phyloP scores from a whole-genome alignment of 139 green algal genomes.

The Desmodesmus armatus region DNA sequence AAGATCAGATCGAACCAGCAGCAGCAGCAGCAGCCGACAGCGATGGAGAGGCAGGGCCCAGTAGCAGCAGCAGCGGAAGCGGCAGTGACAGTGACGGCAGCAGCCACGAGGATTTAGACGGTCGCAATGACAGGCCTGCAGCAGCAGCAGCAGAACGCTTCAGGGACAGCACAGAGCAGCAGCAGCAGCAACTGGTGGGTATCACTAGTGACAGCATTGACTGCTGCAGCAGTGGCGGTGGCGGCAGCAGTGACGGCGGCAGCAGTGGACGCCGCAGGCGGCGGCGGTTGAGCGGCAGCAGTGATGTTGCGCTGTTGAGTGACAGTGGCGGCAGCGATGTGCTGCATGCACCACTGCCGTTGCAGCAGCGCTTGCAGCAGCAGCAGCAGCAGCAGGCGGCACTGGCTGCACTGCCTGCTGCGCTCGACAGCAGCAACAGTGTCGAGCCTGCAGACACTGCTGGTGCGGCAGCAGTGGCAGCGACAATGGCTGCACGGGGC shows the following conservation, averaged over 20 bases:
- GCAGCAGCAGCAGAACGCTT: slow-evolving; percentile 32
- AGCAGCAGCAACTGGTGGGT: background rate
- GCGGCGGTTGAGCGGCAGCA: slow-evolving; percentile 5
- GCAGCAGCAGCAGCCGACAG: background rate
- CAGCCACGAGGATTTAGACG: background rate
- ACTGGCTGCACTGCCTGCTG: too few relatives aligned
- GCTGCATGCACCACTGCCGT: too few relatives aligned
- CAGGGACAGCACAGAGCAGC: too few relatives aligned
- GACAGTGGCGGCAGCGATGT: background rate
- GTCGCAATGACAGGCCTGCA: background rate
- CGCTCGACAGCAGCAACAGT: too few relatives aligned
- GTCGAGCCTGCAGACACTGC: too few relatives aligned
- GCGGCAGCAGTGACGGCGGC: background rate
- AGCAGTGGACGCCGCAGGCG: background rate
- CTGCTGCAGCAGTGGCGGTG: background rate
- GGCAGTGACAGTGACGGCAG: background rate
- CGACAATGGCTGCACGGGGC: too few relatives aligned
- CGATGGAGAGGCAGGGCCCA: background rate
- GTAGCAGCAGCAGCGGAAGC: background rate
- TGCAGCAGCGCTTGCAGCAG: too few relatives aligned
- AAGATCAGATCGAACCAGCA: background rate
- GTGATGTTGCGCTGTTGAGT: background rate
- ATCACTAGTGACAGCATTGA: slow-evolving; percentile 4
- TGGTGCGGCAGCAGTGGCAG: too few relatives aligned
- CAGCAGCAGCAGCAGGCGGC: too few relatives aligned